phyloP scores from a whole-genome alignment of 163 green algal genomes.

The Prototheca wickerhamii region DNA sequence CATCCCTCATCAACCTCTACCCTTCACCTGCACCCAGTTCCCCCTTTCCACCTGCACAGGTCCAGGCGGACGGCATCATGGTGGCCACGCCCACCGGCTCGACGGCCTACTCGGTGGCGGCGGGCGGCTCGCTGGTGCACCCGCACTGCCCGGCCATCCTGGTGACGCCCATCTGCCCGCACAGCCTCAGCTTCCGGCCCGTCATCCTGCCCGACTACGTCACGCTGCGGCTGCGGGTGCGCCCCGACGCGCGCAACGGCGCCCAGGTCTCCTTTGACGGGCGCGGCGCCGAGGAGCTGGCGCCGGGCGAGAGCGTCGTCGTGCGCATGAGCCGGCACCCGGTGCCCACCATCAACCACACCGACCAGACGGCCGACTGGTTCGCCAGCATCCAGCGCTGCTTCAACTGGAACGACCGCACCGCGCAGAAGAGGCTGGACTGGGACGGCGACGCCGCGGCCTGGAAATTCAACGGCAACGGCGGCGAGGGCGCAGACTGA shows the following conservation, averaged over 20 bases:
- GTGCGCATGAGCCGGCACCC: conserved; percentile 46
- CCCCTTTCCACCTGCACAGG: too few relatives aligned
- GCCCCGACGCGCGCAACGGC: conserved; percentile 54
- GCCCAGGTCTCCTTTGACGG: conserved; percentile 90
- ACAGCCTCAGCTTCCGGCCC: conserved; percentile 83
- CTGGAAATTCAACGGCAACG: too few relatives aligned
- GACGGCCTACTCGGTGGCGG: conserved; percentile 92
- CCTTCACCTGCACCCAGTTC: too few relatives aligned
- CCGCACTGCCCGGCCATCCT: conserved; percentile 90
- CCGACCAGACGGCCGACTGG: conserved; percentile 79
- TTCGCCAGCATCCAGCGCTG: conserved; percentile 72
- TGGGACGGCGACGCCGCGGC: too few relatives aligned
- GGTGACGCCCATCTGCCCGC: conserved; percentile 95
- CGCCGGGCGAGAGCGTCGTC: conserved; percentile 27
- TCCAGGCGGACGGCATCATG: conserved; percentile 88
- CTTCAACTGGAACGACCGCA: conserved; percentile 42
- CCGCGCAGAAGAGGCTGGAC: not conserved
- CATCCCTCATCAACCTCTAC: too few relatives aligned
- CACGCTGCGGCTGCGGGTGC: conserved; percentile 67
- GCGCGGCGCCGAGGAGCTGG: conserved; percentile 59
- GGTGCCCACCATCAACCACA: conserved; percentile 73
- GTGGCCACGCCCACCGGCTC: conserved; percentile 89
- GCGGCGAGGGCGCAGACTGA: too few relatives aligned
- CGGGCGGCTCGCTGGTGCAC: conserved; percentile 89
- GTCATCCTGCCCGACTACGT: conserved; percentile 89